Evolutionary conservation across 2,329 filamentous ascomycete genomes (phyloP).

Genomic region (Lithohypha guttulata): DNA sequence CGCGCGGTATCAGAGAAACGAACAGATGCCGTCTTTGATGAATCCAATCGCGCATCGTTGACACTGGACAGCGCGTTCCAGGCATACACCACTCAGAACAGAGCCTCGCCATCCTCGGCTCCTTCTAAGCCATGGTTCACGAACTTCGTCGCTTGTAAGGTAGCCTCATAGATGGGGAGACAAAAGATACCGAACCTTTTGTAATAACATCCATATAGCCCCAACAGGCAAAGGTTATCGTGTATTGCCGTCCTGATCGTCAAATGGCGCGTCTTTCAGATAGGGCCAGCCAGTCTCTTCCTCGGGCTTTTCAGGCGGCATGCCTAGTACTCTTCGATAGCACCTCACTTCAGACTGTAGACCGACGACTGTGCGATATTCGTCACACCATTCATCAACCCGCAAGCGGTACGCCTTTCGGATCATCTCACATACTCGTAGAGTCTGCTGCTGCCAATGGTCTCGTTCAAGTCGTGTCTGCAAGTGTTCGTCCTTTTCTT

Average conservation of each 20-base stretch:
- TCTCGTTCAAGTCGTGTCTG: slow-evolving; percentile 39
- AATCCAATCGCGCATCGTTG: no score
- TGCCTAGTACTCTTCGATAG: slow-evolving; percentile 36
- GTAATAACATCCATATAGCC: no score
- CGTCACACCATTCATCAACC: slow-evolving; percentile 37
- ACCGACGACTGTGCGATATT: slow-evolving; percentile 34
- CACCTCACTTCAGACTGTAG: slow-evolving; percentile 41
- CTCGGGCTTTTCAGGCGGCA: slow-evolving; percentile 38
- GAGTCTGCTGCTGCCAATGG: slow-evolving; percentile 38
- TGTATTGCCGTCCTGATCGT: slow-evolving; percentile 18
- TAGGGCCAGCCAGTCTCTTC: slow-evolving; percentile 41
- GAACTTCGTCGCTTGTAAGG: no score
- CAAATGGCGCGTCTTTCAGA: slow-evolving; percentile 33
- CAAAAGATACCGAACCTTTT: no score
- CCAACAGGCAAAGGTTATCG: no score
- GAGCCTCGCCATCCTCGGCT: no score
- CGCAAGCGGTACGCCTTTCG: slow-evolving; percentile 38
- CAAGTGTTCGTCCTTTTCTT: slow-evolving; percentile 40
- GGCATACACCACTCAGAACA: no score
- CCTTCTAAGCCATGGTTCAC: no score
- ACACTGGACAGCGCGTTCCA: no score
- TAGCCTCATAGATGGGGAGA: no score
- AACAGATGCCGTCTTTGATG: no score
- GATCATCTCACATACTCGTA: slow-evolving; percentile 40
- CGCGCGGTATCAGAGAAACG: no score